phyloP scores from a whole-genome alignment of 2,329 filamentous ascomycete genomes.

The Cephalotrichum gorgonifer region DNA sequence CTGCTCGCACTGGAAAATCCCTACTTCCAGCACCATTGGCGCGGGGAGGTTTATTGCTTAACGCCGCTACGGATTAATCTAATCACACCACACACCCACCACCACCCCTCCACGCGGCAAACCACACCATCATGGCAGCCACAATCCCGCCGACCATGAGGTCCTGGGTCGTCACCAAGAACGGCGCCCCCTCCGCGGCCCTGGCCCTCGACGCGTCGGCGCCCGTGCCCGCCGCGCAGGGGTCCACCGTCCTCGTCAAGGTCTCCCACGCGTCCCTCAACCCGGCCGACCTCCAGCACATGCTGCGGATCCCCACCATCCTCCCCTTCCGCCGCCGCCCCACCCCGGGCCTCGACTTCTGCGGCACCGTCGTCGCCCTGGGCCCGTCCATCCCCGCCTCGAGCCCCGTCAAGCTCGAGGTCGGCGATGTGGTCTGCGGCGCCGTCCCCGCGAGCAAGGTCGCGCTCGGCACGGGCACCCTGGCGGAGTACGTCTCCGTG shows the following conservation, averaged over 20 bases:
- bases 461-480: constrained; percentile 17
- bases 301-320: constrained; percentile 17
- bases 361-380: constrained; percentile 18
- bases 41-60: no score
- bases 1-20: no score
- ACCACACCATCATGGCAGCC: neutral
- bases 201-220: constrained; percentile 14
- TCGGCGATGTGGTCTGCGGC: constrained; percentile 19
- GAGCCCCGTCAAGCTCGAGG: constrained; percentile 4
- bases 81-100: no score
- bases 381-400: constrained; percentile 12
- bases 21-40: no score
- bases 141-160: constrained; percentile 15
- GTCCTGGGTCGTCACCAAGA: constrained; percentile 16
- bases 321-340: constrained; percentile 19
- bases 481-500: constrained; percentile 23
- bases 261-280: constrained; percentile 24
- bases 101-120: neutral
- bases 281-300: constrained; percentile 22
- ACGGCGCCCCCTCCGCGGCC: constrained; percentile 14
- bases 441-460: constrained; percentile 17
- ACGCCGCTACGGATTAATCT: no score
- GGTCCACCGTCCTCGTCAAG: constrained; percentile 17
- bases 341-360: constrained; percentile 22
- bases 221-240: constrained; percentile 9